Percentiles rank a stretch among this genome's conserved stretches.
These are phyloP conservation scores for Phaffia tasmanica DNA, from an alignment of 768 basidiomycete species.

Conservation along the genomic window DNA sequence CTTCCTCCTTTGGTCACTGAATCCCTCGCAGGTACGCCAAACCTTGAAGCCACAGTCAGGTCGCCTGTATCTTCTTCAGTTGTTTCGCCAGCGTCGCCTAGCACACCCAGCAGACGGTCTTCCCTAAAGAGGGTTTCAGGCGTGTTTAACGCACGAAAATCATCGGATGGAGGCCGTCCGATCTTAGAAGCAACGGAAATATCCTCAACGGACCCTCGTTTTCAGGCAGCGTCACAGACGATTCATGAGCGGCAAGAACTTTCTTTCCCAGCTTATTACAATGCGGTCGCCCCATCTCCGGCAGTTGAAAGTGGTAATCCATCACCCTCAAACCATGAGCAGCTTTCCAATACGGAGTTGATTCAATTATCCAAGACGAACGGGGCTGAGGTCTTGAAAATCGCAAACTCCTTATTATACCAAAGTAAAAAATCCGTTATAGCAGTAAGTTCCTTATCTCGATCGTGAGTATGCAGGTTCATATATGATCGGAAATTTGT, in stretches of 20 bases:
- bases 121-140: slow-evolving; percentile 18
- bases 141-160: slow-evolving; percentile 35
- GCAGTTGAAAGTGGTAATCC: slow-evolving; percentile 2
- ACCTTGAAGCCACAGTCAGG: slow-evolving; percentile 28
- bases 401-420: slow-evolving; percentile 56
- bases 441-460: slow-evolving; percentile 41
- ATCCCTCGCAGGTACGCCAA: slow-evolving; percentile 37
- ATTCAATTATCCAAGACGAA: slow-evolving; percentile 59
- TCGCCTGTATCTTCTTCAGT: not conserved
- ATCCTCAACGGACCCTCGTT: slow-evolving; percentile 10
- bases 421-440: slow-evolving; percentile 66
- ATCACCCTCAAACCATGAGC: slow-evolving; percentile 40
- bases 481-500: not conserved
- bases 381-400: slow-evolving; percentile 61
- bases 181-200: slow-evolving; percentile 25
- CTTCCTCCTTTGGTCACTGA: slow-evolving; percentile 47
- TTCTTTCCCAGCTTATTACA: not conserved
- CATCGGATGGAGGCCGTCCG: slow-evolving; percentile 11
- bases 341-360: slow-evolving; percentile 51
- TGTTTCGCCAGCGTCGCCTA: not conserved
- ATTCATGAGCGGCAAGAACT: slow-evolving; percentile 8
- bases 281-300: slow-evolving; percentile 26
- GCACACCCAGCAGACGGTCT: not conserved
- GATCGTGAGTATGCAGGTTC: not conserved
- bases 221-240: not conserved